phyloP scores from a whole-genome alignment of 257 asterid genomes.

The Solanum chmielewskii region DNA sequence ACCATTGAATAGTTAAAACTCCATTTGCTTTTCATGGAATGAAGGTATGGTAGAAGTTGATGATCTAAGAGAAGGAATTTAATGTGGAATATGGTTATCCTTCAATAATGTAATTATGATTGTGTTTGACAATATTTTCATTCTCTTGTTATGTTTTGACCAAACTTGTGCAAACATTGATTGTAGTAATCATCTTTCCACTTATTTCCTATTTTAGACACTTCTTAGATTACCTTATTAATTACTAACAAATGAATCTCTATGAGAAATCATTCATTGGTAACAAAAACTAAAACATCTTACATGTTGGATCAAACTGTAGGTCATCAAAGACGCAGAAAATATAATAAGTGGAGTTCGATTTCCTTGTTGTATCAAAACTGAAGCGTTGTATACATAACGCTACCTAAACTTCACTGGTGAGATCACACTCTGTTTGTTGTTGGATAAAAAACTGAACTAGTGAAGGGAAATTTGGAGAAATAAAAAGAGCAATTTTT shows the following conservation, averaged over 20 bases:
- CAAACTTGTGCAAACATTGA: neutral
- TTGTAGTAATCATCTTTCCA: neutral
- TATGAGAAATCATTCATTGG: neutral
- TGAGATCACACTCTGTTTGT: neutral
- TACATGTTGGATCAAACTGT: neutral
- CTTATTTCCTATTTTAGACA: neutral
- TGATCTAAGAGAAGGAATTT: neutral
- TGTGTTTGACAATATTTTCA: neutral
- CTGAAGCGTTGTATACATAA: neutral
- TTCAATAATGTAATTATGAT: neutral
- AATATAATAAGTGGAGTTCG: neutral
- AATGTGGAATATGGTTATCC: neutral
- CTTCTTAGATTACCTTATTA: neutral
- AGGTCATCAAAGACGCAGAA: neutral
- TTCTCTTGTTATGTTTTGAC: neutral
- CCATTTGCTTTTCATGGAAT: neutral
- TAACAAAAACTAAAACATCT: neutral
- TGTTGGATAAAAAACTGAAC: neutral
- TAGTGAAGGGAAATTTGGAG: neutral
- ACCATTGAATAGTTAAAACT: neutral
- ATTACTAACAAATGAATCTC: neutral
- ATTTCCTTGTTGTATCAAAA: neutral
- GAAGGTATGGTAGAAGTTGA: neutral
- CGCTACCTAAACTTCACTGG: neutral
- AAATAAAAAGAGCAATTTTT: neutral